A percentile compares a stretch with the other conserved stretches of the same genome.
These are phyloP conservation scores for Pythium folliculosum DNA, from an alignment of 352 stramenopile species.

Conservation along the genomic window DNA sequence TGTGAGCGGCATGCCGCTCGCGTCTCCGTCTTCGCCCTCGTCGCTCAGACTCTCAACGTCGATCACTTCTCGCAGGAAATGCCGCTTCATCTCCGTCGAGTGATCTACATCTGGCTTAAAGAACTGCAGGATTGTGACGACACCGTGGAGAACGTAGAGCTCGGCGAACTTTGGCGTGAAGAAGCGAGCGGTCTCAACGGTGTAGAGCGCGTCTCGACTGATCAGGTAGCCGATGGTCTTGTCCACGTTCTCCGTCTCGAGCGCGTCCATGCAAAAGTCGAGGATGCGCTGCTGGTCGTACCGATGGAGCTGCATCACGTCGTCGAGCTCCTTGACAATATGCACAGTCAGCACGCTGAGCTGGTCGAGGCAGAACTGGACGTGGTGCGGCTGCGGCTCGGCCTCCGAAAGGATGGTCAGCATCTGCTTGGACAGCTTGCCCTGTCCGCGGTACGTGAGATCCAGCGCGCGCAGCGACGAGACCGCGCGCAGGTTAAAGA, in stretches of 20 bases:
- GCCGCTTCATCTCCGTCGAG: slow-evolving; percentile 45
- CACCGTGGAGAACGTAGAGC: slow-evolving; percentile 49
- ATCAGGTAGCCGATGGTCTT: slow-evolving; percentile 69
- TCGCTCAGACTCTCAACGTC: slow-evolving; percentile 49
- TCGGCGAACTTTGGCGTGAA: slow-evolving; percentile 65
- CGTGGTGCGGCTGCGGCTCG: slow-evolving; percentile 45
- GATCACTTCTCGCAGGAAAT: slow-evolving; percentile 74
- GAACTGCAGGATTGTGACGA: slow-evolving; percentile 56
- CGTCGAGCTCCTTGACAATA: slow-evolving; percentile 74
- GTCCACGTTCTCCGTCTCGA: slow-evolving; percentile 68
- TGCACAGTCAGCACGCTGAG: slow-evolving; percentile 60
- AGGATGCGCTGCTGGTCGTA: slow-evolving; percentile 48
- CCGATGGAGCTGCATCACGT: slow-evolving; percentile 51
- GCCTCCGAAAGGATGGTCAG: slow-evolving; percentile 45
- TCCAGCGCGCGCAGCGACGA: slow-evolving; percentile 55
- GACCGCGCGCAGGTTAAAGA: slow-evolving; percentile 62
- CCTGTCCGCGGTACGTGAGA: slow-evolving; percentile 59
- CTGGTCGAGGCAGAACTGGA: slow-evolving; percentile 57
- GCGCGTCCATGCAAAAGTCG: slow-evolving; percentile 53
- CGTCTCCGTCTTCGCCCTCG: slow-evolving; percentile 15
- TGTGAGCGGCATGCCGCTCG: slow-evolving; percentile 30
- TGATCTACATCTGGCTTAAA: slow-evolving; percentile 58
- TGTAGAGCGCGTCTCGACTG: slow-evolving; percentile 53
- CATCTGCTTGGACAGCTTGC: slow-evolving; percentile 77
- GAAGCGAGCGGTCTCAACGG: slow-evolving; percentile 40